Percentiles rank a stretch among this genome's conserved stretches.
phyloP scores from a whole-genome alignment of 164 flowering plant genomes.

The Liriodendron chinense region DNA sequence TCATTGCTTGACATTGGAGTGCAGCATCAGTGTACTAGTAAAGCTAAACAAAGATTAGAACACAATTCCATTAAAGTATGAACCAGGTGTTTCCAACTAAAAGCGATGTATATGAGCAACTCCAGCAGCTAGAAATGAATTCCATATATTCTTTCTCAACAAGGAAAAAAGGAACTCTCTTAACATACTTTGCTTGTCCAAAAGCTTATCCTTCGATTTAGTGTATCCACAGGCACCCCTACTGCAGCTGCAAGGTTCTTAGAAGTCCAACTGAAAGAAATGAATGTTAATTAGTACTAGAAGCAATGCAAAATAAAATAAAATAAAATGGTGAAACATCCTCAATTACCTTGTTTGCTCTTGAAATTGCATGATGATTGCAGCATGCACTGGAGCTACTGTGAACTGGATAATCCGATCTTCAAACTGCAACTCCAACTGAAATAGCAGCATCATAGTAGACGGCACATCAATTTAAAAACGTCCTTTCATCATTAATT shows the following conservation, averaged over 20 bases:
- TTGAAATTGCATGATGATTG: slow-evolving; percentile 92
- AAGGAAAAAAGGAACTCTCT: background rate
- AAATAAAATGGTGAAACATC: background rate
- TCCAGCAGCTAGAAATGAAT: background rate
- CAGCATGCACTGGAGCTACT: slow-evolving; percentile 85
- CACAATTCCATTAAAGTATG: background rate
- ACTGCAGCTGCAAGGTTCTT: slow-evolving; percentile 73
- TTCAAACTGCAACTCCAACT: slow-evolving; percentile 96
- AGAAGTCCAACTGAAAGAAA: slow-evolving; percentile 78
- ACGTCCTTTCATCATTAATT: background rate
- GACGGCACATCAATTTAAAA: background rate
- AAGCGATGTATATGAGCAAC: background rate
- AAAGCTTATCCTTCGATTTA: slow-evolving; percentile 74
- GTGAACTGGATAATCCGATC: slow-evolving; percentile 72
- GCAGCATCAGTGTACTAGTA: background rate
- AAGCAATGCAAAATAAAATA: background rate
- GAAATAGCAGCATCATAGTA: slow-evolving; percentile 14
- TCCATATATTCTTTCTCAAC: background rate
- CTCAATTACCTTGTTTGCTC: slow-evolving; percentile 61
- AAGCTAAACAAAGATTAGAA: background rate
- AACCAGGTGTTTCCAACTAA: background rate
- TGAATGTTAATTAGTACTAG: background rate
- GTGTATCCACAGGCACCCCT: slow-evolving; percentile 76
- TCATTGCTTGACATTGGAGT: background rate
- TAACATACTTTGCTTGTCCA: slow-evolving; percentile 88